Evolutionary conservation across 1,284 basidiomycete genomes (phyloP).

Genomic region (Ceratobasidium sp.): DNA sequence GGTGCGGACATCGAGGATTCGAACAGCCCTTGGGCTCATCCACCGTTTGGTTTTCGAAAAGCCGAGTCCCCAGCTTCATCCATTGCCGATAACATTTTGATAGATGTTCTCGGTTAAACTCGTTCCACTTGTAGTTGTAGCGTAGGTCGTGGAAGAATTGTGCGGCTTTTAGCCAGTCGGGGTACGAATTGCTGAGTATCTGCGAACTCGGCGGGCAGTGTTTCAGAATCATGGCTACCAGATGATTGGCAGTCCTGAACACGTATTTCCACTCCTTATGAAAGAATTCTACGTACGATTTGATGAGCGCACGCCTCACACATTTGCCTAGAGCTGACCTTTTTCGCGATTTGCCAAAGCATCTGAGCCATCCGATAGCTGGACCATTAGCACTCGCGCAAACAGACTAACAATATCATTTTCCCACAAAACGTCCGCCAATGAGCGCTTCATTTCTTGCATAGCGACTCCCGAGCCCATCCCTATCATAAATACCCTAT

Average conservation of each 20-base stretch:
- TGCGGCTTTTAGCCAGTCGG: slow-evolving; percentile 24
- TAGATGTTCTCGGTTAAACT: background rate
- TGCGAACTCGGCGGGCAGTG: background rate
- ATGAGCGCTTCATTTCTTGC: too few relatives aligned
- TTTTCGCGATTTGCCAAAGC: too few relatives aligned
- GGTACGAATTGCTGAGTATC: slow-evolving; percentile 3
- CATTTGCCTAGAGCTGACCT: too few relatives aligned
- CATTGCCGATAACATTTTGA: background rate
- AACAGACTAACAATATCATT: background rate
- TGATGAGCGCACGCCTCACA: too few relatives aligned
- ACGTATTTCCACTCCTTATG: too few relatives aligned
- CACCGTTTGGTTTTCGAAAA: background rate
- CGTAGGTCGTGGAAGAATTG: background rate
- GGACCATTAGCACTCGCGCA: background rate
- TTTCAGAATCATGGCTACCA: too few relatives aligned
- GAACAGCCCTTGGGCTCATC: background rate
- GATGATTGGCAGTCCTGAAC: too few relatives aligned
- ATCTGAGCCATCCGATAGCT: too few relatives aligned
- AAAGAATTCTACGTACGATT: too few relatives aligned
- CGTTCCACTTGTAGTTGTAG: background rate
- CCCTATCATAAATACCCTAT: too few relatives aligned
- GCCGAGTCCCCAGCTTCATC: background rate
- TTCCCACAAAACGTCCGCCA: background rate
- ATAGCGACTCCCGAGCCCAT: too few relatives aligned
- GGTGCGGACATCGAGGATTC: slow-evolving; percentile 5